Base-by-base conservation (phyloP, 768 basidiomycete species). In the Serendipita sp. region DNA sequence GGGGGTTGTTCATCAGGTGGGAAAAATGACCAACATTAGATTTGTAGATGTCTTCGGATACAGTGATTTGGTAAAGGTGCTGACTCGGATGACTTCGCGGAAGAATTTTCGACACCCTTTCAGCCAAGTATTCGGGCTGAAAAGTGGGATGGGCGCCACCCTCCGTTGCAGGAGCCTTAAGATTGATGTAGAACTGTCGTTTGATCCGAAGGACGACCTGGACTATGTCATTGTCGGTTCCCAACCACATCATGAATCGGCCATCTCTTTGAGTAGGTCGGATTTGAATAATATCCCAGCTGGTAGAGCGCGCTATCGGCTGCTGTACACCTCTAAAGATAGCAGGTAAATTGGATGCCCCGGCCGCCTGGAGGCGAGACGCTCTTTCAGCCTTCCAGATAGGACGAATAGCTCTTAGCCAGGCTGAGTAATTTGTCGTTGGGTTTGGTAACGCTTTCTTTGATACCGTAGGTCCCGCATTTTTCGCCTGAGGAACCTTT, bases 241-340 rank as follows among this genome's bases (percentile, higher is more conserved):
- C 86, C 3, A 96, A 77, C 95, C 95, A 98, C 43, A 98, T 73
- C 18, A 83, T 80, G 73, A 87, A 97, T 23, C 91, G 85, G 10
- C 96, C 95, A 10, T 84, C 79, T 45, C 80, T 81, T 66, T 80
- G 80, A 64, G 84, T 90, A 0, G 83, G 81, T 34, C 90, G 84
- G 66, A 99, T 84, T 70, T 98, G 96, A 2, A 98, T 77, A 62
- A 99, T 79, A 69, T 98, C 95, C 96, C 96, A 98, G 58, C 83
- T 78, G 62, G 80, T 83, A 10, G 83, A 77, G 44, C 76, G 70
- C 10, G 64, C 66, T 53, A 70, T 65, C 62, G 80, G 80, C 55
- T 82, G 76, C 45, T 79, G 79, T 53, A 78, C 77, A 64, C 79
- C 78, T 67, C 79, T 81, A 73, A 95, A 89, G 81, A 95, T 88